Evolutionary conservation across 768 basidiomycete species (phyloP).

Genomic region (Suillus lakei): DNA sequence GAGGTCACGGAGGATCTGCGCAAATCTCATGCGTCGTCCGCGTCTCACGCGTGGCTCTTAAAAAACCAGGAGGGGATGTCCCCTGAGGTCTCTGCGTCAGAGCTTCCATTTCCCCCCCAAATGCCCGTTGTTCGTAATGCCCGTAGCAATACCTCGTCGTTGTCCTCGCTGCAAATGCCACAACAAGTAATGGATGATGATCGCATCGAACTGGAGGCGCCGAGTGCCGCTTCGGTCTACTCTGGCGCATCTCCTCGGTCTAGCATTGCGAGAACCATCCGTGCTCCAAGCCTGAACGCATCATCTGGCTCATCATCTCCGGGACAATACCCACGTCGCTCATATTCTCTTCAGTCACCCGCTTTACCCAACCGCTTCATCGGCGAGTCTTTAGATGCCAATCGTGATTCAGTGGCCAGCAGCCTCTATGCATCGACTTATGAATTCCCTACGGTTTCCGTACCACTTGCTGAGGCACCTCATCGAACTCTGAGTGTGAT

Average conservation of each 20-base stretch:
- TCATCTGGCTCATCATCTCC: constrained; percentile 8
- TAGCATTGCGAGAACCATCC: not conserved
- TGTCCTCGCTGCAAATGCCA: constrained; percentile 5
- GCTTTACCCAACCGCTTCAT: constrained; percentile 10
- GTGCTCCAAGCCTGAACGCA: not conserved
- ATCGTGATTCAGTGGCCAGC: constrained; percentile 10
- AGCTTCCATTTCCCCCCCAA: constrained; percentile 5
- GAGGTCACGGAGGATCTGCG: constrained; percentile 10
- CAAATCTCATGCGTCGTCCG: constrained; percentile 6
- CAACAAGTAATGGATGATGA: not conserved
- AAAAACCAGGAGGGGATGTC: constrained; percentile 16
- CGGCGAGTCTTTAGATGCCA: constrained; percentile 1
- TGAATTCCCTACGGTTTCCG: not conserved
- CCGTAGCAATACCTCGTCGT: constrained; percentile 8
- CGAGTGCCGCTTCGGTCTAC: not conserved
- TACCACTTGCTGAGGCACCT: not conserved
- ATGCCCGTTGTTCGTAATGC: not conserved
- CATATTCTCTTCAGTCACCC: not conserved
- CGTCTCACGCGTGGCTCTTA: constrained; percentile 13
- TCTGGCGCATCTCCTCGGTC: constrained; percentile 8
- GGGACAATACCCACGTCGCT: not conserved
- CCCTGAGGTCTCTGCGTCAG: constrained; percentile 8
- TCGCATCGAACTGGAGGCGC: not conserved
- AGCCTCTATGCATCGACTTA: constrained; percentile 2
- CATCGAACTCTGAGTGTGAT: not conserved